Base-by-base conservation (phyloP, 2,329 filamentous ascomycete species). In the Talaromyces sp. region DNA sequence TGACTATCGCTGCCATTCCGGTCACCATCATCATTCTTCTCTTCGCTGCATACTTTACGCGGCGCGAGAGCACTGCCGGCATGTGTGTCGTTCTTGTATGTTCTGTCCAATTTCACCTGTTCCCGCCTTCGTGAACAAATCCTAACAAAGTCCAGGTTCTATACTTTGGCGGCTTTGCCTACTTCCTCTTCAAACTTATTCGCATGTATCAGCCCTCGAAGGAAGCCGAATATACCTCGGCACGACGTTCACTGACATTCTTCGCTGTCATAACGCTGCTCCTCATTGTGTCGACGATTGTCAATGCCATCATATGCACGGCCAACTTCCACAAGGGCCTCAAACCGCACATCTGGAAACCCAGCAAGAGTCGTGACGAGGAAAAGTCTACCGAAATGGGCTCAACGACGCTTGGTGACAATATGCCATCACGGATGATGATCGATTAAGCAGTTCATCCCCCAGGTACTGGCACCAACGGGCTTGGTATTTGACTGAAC, bases 101-200 rank as follows among this genome's bases (percentile, higher is more conserved):
- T 77, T 26, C 26, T n/a, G n/a, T n/a, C n/a, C n/a, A n/a, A n/a
- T n/a, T n/a, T n/a, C n/a, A n/a, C n/a, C n/a, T n/a, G n/a, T n/a
- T n/a, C n/a, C n/a, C n/a, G n/a, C n/a, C n/a, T n/a, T n/a, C n/a
- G n/a, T n/a, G 10, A 38, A n/a, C 61, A 35, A 2, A 35, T 24
- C 61, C 38, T 54, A 54, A 19, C 35, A 31, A 24, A 19, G 41
- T 50, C 43, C 63, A 83, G 81, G 69, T 92, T 57, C 83, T 97
- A 60, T 97, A 96, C 77, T 87, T 96, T 65, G 91, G 89, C 64
- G 93, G 88, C 43, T 84, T 97, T 65, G 91, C 88, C 60, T 99
- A 97, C 80, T 99, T 99, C 81, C 84, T 96, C 72, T 99, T 97
- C 85, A 99, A 99, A 82, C 86, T 99, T 58, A 89, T 94, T 62